Conservation (phyloP, 164 flowering plant genomes). For the Magnolia sinica region DNA sequence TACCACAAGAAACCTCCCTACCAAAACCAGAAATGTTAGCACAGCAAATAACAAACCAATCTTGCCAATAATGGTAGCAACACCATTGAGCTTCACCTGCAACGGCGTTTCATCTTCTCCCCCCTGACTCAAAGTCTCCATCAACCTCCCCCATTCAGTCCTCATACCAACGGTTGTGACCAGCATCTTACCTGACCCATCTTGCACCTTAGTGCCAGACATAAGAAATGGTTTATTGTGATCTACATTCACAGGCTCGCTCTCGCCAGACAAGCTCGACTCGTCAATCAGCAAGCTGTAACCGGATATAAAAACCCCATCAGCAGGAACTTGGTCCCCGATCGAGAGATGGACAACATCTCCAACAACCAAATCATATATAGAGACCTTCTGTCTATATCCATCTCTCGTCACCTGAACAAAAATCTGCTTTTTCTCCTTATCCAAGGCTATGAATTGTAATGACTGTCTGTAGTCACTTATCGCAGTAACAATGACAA, state of each 20-base stretch:
- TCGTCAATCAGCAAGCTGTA: conserved; percentile 44
- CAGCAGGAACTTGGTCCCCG: conserved; percentile 59
- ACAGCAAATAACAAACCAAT: conserved; percentile 43
- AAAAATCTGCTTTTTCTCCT: conserved; percentile 44
- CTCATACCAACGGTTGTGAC: conserved; percentile 57
- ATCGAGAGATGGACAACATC: conserved; percentile 44
- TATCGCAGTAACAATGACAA: conserved; percentile 45
- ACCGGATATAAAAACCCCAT: conserved; percentile 46
- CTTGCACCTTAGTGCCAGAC: conserved; percentile 50
- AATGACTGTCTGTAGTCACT: conserved; percentile 54
- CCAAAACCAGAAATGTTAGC: conserved; percentile 40
- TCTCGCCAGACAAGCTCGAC: conserved; percentile 55
- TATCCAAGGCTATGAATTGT: conserved; percentile 47
- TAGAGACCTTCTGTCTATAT: conserved; percentile 36
- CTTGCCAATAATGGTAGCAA: conserved; percentile 54
- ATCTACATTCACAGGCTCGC: conserved; percentile 34
- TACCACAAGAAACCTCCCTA: conserved; percentile 30
- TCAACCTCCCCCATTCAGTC: conserved; percentile 59
- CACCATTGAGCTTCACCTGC: conserved; percentile 58
- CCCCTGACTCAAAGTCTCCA: conserved; percentile 50
- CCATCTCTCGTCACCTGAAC: conserved; percentile 50
- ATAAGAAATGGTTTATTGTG: conserved; percentile 41
- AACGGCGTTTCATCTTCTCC: conserved; percentile 55
- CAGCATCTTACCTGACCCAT: conserved; percentile 52
- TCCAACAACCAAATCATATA: conserved; percentile 50